A percentile compares a stretch with the other conserved stretches of the same genome.
Evolutionary conservation across 192 early-diverging fungal species (phyloP).

Genomic region (Rhizophagus prolifer): DNA sequence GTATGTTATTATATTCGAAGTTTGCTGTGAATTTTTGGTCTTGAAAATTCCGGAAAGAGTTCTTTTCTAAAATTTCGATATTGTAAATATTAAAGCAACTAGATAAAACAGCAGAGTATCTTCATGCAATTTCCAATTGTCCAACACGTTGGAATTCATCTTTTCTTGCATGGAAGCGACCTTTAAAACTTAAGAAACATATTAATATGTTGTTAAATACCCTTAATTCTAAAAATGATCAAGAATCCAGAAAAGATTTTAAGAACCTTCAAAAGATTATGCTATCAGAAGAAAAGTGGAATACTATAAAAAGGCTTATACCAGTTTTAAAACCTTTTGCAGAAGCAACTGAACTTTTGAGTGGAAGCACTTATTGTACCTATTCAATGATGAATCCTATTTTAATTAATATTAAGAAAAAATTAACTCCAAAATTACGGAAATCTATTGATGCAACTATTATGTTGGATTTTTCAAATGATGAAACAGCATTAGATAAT

Average conservation of each 20-base stretch:
- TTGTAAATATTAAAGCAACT: not conserved
- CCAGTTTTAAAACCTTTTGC: not conserved
- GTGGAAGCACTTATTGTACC: not conserved
- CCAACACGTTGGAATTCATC: not conserved
- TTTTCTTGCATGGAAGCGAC: not conserved
- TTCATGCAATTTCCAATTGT: not conserved
- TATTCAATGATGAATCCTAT: not conserved
- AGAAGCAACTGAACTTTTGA: not conserved
- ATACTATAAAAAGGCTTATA: not conserved
- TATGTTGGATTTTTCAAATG: too few species aligned
- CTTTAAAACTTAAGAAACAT: not conserved
- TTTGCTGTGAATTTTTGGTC: too few species aligned
- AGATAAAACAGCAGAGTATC: not conserved
- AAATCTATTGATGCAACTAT: too few species aligned
- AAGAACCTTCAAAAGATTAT: not conserved
- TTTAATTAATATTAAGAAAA: not conserved
- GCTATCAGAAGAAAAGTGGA: not conserved
- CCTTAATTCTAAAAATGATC: not conserved
- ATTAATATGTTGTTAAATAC: not conserved
- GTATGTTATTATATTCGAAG: too few species aligned
- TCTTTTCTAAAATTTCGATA: too few species aligned
- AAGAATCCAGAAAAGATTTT: not conserved
- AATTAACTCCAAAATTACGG: too few species aligned
- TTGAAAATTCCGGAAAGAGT: too few species aligned
- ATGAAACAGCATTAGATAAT: too few species aligned